Evolutionary conservation across 2,329 filamentous ascomycete genomes (phyloP).

Genomic region (Cladosporium oxysporum): DNA sequence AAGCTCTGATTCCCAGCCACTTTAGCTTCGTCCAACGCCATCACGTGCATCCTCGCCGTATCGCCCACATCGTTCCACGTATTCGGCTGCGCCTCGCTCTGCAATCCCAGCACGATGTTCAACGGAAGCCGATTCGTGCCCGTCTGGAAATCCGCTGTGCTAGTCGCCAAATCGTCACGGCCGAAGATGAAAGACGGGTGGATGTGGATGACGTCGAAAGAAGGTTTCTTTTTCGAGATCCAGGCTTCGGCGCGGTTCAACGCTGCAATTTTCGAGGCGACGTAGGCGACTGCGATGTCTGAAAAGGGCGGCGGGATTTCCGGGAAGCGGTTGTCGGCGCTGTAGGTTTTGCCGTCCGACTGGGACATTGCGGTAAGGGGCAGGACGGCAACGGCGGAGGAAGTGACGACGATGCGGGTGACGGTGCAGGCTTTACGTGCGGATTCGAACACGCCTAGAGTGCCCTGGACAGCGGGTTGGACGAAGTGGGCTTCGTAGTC

Average conservation of each 20-base stretch:
- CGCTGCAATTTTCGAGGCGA: constrained; percentile 24
- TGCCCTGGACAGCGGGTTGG: constrained; percentile 37
- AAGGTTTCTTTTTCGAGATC: constrained; percentile 22
- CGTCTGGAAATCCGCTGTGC: constrained; percentile 14
- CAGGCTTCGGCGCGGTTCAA: constrained; percentile 21
- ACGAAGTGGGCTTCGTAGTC: constrained; percentile 22
- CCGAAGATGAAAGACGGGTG: constrained; percentile 29
- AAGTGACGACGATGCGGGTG: constrained; percentile 45
- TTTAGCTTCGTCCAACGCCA: not conserved
- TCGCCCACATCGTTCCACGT: constrained; percentile 28
- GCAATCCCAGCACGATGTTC: constrained; percentile 21
- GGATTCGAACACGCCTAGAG: constrained; percentile 39
- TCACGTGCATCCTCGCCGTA: constrained; percentile 33
- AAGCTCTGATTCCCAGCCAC: not conserved
- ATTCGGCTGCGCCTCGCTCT: constrained; percentile 10
- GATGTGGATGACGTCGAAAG: constrained; percentile 29
- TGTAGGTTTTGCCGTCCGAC: not conserved
- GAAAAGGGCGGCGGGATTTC: not conserved
- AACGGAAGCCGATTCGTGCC: constrained; percentile 28
- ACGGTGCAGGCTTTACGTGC: constrained; percentile 38
- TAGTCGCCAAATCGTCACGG: constrained; percentile 29
- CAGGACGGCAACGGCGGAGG: not conserved
- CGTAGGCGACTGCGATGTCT: constrained; percentile 20
- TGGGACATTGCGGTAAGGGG: not conserved
- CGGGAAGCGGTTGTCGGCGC: not conserved